Base-by-base conservation (phyloP, 2,329 filamentous ascomycete genomes). In the Thelonectria discophora region DNA sequence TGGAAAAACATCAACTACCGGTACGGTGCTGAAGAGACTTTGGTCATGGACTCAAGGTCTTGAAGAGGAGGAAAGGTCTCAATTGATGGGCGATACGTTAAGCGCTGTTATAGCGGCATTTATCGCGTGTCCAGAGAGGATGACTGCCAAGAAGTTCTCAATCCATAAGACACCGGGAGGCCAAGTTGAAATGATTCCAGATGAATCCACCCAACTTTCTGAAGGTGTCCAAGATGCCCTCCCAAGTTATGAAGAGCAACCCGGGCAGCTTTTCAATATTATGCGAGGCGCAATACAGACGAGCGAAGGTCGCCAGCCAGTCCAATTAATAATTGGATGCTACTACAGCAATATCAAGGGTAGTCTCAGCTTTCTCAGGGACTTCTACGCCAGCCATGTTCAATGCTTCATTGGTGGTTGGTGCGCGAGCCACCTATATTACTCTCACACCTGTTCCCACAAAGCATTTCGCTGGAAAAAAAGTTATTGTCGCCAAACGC, bases 301-400 rank as follows among this genome's bases (percentile, higher is more conserved):
- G 4, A 18, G 37, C 2, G 13, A 40, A 15, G 54, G 58, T 15
- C 20, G 17, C 5, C 20, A 62, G 15, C 39, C 49, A 13, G 40
- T 64, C 6, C 34, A 64, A 27, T 43, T 64, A n/a, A 64, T 64
- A 15, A 58, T 64, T 27, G 24, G 58, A 3, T 58, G 37, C 15
- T 24, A 58, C 12, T 64, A 58, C 21, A 21, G 8, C 18, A 51
- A 51, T n/a, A 59, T 62, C 3, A 56, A 43, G 27, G 58, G 46
- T 30, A 55, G 43, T 30, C n/a, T 64, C 6, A 64, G 62, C 39
- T 64, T 64, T 12, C 49, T 64, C 3, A 62, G 53, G 11, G 52
- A 59, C 9, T 64, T 64, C 18, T 64, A 64, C 11, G 59, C 52
- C 12, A 64, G 55, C 17, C 37, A 64, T 52, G 37, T 64, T 13